A percentile compares a stretch with the other conserved stretches of the same genome.
Conservation (phyloP, 768 basidiomycete genomes). For the Agrocybe pediades region DNA sequence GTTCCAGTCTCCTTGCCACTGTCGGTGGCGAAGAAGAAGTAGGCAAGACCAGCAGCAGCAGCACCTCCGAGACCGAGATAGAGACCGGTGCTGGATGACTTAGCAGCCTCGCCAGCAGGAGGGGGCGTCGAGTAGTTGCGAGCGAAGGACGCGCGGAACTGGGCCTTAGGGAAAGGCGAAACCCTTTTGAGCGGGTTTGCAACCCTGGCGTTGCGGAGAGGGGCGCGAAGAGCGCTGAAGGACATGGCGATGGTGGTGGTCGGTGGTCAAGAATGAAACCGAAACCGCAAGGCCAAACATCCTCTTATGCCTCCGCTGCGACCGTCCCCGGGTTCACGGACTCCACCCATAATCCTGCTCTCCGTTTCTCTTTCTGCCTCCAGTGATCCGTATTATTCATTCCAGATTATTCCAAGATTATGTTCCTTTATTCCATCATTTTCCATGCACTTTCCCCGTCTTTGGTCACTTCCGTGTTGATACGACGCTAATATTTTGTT, state of each 20-base stretch:
- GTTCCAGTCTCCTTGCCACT: slow-evolving; percentile 52
- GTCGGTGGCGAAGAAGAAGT: slow-evolving; percentile 62
- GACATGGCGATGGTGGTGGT: slow-evolving; percentile 49
- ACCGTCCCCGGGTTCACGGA: background rate
- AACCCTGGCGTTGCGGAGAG: slow-evolving; percentile 49
- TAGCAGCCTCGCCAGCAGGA: slow-evolving; percentile 38
- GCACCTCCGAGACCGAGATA: slow-evolving; percentile 65
- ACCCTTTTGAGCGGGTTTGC: slow-evolving; percentile 45
- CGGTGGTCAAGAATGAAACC: slow-evolving; percentile 16
- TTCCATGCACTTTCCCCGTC: background rate
- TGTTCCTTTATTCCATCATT: background rate
- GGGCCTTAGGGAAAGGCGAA: slow-evolving; percentile 22
- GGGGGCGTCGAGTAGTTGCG: slow-evolving; percentile 62
- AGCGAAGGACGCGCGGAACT: slow-evolving; percentile 42
- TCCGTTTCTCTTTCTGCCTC: background rate
- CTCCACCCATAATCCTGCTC: background rate
- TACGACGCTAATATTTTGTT: background rate
- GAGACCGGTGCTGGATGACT: slow-evolving; percentile 59
- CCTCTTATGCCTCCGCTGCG: slow-evolving; percentile 9
- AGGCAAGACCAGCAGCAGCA: slow-evolving; percentile 58
- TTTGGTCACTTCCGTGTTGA: background rate
- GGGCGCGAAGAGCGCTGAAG: slow-evolving; percentile 51
- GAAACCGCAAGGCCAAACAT: slow-evolving; percentile 7
- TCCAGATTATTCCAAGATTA: background rate
- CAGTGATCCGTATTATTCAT: background rate